phyloP scores from a whole-genome alignment of 768 basidiomycete species.

The Lactarius sp. region DNA sequence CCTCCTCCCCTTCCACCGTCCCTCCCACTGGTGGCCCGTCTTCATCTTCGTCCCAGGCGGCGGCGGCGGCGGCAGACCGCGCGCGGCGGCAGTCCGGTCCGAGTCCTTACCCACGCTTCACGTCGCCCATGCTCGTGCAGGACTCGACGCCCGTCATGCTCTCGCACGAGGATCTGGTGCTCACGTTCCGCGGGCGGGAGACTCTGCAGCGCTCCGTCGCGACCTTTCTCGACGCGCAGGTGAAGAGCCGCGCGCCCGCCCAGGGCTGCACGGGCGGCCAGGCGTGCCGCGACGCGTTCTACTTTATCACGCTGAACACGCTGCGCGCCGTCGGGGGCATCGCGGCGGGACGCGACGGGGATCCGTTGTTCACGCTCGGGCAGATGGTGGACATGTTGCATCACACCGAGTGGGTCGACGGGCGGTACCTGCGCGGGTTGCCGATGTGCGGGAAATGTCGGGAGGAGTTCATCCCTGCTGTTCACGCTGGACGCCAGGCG shows the following conservation, averaged over 20 bases:
- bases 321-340: slow-evolving; percentile 68
- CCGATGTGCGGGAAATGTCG: slow-evolving; percentile 50
- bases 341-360: slow-evolving; percentile 66
- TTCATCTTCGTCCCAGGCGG: not conserved
- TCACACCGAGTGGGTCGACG: slow-evolving; percentile 66
- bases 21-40: no score
- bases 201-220: slow-evolving; percentile 56
- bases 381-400: slow-evolving; percentile 70
- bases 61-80: not conserved
- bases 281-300: slow-evolving; percentile 64
- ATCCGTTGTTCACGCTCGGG: slow-evolving; percentile 62
- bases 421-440: slow-evolving; percentile 45
- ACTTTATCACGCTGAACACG: slow-evolving; percentile 70
- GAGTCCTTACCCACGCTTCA: slow-evolving; percentile 18
- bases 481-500: slow-evolving; percentile 47
- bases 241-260: slow-evolving; percentile 47
- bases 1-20: not conserved
- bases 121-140: slow-evolving; percentile 11
- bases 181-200: slow-evolving; percentile 60
- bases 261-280: slow-evolving; percentile 40
- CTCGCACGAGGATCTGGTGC: slow-evolving; percentile 37
- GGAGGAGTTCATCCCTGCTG: slow-evolving; percentile 41
- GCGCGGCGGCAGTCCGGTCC: slow-evolving; percentile 9
- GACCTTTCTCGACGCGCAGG: slow-evolving; percentile 52
- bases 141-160: slow-evolving; percentile 28